Evolutionary conservation across 148 eudicot genomes (phyloP).

Genomic region (Camellia granthamiana): DNA sequence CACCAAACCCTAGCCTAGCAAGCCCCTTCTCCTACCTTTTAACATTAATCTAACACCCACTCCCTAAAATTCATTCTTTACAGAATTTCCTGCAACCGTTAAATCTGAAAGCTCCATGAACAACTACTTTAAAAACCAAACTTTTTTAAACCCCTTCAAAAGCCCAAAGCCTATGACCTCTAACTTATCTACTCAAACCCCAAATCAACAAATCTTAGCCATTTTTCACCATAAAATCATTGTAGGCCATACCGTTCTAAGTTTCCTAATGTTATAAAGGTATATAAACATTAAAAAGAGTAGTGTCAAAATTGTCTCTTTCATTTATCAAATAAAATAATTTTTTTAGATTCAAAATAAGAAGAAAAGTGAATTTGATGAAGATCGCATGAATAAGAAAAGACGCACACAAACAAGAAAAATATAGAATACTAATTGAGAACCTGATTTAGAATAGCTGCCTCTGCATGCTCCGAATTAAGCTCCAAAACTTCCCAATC

Average conservation of each 20-base stretch:
- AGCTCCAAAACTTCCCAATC: constrained; percentile 99
- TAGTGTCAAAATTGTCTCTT: background rate
- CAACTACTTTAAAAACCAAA: background rate
- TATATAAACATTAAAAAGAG: background rate
- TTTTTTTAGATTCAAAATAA: background rate
- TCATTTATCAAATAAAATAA: background rate
- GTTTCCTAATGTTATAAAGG: background rate
- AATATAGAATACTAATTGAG: background rate
- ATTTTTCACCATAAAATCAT: background rate
- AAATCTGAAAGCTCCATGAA: background rate
- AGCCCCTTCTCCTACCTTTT: background rate
- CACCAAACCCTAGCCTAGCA: background rate
- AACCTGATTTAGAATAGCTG: constrained; percentile 79
- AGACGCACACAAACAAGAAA: background rate
- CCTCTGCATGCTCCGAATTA: constrained; percentile 81
- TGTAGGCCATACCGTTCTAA: background rate
- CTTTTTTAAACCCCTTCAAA: background rate
- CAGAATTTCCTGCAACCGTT: background rate
- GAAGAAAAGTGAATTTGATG: constrained; percentile 1
- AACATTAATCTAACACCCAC: background rate
- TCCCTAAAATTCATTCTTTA: background rate
- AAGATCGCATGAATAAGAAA: background rate
- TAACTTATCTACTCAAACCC: background rate
- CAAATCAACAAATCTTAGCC: background rate
- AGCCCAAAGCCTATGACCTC: background rate